Conservation (phyloP, 164 flowering plant species). For the Chloranthus sessilifolius region DNA sequence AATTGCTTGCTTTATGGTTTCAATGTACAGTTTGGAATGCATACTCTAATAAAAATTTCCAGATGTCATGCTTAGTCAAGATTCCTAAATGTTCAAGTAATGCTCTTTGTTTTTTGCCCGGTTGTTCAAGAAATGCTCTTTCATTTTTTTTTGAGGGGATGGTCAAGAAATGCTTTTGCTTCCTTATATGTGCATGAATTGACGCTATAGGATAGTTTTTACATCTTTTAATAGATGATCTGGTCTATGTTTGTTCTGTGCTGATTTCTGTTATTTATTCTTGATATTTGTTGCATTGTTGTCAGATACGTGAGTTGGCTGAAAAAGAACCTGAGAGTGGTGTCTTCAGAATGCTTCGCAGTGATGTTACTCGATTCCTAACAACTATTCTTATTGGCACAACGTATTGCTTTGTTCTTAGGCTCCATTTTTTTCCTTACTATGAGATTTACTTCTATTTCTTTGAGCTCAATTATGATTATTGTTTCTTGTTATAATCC, state of each 20-base stretch:
- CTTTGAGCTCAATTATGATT: constrained; percentile 10
- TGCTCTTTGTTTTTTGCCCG: no score
- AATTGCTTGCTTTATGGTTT: no score
- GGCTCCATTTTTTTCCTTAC: not conserved
- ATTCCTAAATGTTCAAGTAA: no score
- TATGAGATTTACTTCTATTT: not conserved
- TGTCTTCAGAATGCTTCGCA: constrained; percentile 88
- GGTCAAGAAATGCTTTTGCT: constrained; percentile 97
- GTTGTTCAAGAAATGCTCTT: no score
- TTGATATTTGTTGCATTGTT: constrained; percentile 4
- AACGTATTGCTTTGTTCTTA: constrained; percentile 48
- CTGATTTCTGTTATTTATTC: not conserved
- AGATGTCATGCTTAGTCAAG: no score
- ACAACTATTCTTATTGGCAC: constrained; percentile 99
- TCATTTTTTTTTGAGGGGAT: no score
- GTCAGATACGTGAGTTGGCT: constrained; percentile 93
- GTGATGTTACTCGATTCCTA: constrained; percentile 92
- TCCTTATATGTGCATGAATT: not conserved
- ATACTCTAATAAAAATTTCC: no score
- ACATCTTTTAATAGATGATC: not conserved
- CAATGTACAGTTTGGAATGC: no score
- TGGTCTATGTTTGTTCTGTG: not conserved
- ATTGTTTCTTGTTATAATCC: constrained; percentile 22
- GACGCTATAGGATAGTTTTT: not conserved
- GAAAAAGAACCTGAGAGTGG: constrained; percentile 93